A percentile compares a stretch with the other conserved stretches of the same genome.
phyloP scores from a whole-genome alignment of 2,329 filamentous ascomycete genomes.

The Cytospora leucostoma region DNA sequence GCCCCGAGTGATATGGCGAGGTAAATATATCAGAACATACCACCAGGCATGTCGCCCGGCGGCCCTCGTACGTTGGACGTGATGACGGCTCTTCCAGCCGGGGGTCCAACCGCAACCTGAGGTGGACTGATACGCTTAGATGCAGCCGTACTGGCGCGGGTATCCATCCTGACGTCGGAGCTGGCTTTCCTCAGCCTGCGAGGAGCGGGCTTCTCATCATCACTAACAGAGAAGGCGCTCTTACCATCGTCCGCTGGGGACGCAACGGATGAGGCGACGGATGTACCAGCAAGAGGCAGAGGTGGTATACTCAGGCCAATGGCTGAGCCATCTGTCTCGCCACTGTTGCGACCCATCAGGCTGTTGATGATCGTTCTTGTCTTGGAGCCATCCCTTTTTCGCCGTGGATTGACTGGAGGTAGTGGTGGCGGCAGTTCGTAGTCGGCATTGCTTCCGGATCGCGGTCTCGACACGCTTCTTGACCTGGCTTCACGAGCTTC shows the following conservation, averaged over 20 bases:
- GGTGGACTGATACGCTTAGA: slow-evolving; percentile 33
- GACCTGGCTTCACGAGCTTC: slow-evolving; percentile 35
- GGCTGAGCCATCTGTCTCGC: slow-evolving; percentile 36
- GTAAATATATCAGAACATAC: slow-evolving; percentile 35
- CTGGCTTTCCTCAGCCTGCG: slow-evolving; percentile 46
- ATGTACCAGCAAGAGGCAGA: slow-evolving; percentile 33
- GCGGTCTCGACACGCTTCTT: slow-evolving; percentile 42
- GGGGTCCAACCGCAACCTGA: slow-evolving; percentile 37
- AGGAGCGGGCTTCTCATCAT: slow-evolving; percentile 44
- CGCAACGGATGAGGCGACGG: slow-evolving; percentile 19
- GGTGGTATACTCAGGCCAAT: slow-evolving; percentile 37
- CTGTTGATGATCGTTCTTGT: slow-evolving; percentile 45
- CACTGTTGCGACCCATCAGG: slow-evolving; percentile 39
- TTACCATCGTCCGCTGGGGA: slow-evolving; percentile 31
- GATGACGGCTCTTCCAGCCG: slow-evolving; percentile 39
- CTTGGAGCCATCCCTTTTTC: slow-evolving; percentile 43
- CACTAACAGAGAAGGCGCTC: slow-evolving; percentile 36
- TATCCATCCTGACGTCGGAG: slow-evolving; percentile 40
- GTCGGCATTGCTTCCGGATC: slow-evolving; percentile 41
- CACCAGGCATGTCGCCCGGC: slow-evolving; percentile 36
- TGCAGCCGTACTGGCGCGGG: slow-evolving; percentile 29
- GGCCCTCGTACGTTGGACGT: slow-evolving; percentile 34
- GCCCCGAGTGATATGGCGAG: background rate
- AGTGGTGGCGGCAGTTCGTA: slow-evolving; percentile 47
- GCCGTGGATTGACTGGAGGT: slow-evolving; percentile 61